A percentile compares a stretch with the other conserved stretches of the same genome.
These are phyloP conservation scores for Plasmodium sp. DNA, from an alignment of 169 alveolate species.

Conservation along the genomic window DNA sequence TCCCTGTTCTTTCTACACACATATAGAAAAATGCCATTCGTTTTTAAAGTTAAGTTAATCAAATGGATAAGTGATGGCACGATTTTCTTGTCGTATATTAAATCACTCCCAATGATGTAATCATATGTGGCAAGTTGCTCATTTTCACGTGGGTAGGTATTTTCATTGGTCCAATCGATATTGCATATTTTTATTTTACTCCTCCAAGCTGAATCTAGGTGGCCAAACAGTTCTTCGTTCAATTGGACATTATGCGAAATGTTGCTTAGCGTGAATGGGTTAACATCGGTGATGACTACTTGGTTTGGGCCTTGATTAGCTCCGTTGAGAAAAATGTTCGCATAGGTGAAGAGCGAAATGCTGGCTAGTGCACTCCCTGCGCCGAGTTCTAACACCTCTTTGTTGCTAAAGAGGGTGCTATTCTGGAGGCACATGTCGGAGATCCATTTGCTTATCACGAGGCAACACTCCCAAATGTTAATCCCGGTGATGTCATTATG, in stretches of 20 bases:
- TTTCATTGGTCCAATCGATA: constrained; percentile 73
- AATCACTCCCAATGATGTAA: constrained; percentile 82
- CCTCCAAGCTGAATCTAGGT: constrained; percentile 9
- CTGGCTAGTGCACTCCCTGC: constrained; percentile 82
- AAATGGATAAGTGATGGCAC: constrained; percentile 75
- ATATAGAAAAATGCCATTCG: constrained; percentile 77
- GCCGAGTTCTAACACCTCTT: constrained; percentile 79
- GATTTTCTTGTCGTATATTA: constrained; percentile 76
- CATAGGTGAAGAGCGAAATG: constrained; percentile 69
- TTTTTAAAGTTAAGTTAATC: constrained; percentile 41
- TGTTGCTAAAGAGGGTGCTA: constrained; percentile 37
- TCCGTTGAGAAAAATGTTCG: background rate
- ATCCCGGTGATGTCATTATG: constrained; percentile 78
- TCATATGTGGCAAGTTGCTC: constrained; percentile 55
- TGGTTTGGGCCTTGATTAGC: background rate
- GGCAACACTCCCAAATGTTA: constrained; percentile 83
- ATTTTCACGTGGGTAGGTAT: constrained; percentile 49
- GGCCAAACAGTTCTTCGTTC: constrained; percentile 23
- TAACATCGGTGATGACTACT: constrained; percentile 79
- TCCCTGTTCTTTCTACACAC: constrained; percentile 78
- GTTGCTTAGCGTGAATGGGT: constrained; percentile 74
- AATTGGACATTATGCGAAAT: constrained; percentile 76
- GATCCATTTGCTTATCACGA: constrained; percentile 79
- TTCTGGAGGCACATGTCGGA: constrained; percentile 37
- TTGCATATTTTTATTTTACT: constrained; percentile 39